A percentile compares a stretch with the other conserved stretches of the same genome.
Conservation (phyloP, 371 early-diverging fungal genomes). For the Mortierella sp. region DNA sequence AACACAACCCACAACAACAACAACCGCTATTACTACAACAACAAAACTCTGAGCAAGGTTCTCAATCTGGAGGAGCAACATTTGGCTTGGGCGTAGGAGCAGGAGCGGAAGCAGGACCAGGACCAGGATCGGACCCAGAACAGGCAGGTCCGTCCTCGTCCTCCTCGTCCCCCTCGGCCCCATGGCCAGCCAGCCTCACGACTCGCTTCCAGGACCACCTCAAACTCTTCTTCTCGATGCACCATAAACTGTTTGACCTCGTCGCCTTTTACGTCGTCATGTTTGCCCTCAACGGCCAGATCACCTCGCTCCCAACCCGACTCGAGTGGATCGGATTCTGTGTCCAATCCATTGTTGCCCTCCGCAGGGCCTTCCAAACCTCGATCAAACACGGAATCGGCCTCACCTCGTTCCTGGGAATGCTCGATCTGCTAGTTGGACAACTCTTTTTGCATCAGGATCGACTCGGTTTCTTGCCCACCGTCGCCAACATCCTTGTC, state of each 20-base stretch:
- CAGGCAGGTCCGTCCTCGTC: neutral
- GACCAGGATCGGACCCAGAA: neutral
- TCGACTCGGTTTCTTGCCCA: conserved; percentile 47
- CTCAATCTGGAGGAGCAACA: neutral
- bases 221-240: conserved; percentile 54
- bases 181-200: conserved; percentile 17
- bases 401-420: conserved; percentile 55
- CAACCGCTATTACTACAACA: conserved; percentile 12
- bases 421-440: conserved; percentile 56
- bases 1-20: conserved; percentile 1
- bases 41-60: neutral
- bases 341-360: conserved; percentile 55
- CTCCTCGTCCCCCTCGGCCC: neutral
- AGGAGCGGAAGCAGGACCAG: neutral
- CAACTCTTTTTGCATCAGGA: conserved; percentile 57
- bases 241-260: conserved; percentile 56
- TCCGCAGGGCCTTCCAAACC: conserved; percentile 57
- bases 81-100: neutral
- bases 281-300: conserved; percentile 59
- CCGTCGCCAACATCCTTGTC: conserved; percentile 58
- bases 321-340: conserved; percentile 60
- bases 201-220: conserved; percentile 53
- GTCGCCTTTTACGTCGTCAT: conserved; percentile 59
- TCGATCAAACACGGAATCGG: conserved; percentile 57
- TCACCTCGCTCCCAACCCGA: conserved; percentile 56